These are phyloP conservation scores for Phaeosphaeria sp. DNA, from an alignment of 2,329 filamentous ascomycete genomes.

Conservation along the genomic window DNA sequence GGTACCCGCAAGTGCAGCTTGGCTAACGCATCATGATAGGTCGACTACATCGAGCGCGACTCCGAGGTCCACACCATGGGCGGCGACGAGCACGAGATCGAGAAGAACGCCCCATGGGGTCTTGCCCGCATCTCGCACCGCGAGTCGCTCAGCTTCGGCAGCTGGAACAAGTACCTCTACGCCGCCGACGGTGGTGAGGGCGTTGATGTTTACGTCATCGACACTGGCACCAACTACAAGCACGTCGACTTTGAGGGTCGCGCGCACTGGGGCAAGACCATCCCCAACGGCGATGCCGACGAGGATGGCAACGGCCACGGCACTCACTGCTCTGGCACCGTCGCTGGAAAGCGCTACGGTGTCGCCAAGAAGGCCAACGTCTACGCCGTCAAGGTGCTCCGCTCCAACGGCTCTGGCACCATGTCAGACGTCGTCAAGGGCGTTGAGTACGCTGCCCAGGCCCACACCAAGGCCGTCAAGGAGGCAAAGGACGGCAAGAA, in stretches of 20 bases:
- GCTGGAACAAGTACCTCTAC: slow-evolving; percentile 98
- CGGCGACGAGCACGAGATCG: slow-evolving; percentile 62
- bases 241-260: slow-evolving; percentile 98
- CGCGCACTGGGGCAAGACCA: slow-evolving; percentile 96
- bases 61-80: slow-evolving; percentile 85
- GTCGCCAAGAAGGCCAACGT: slow-evolving; percentile 98
- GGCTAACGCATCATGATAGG: slow-evolving; percentile 61
- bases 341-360: slow-evolving; percentile 98
- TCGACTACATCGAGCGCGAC: slow-evolving; percentile 96
- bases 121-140: slow-evolving; percentile 97
- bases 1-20: slow-evolving; percentile 19
- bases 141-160: slow-evolving; percentile 82
- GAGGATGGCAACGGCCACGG: slow-evolving; percentile 97
- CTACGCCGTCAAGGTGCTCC: slow-evolving; percentile 97
- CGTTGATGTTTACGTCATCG: slow-evolving; percentile 98
- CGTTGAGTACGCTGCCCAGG: slow-evolving; percentile 89
- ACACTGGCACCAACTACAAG: slow-evolving; percentile 91
- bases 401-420: slow-evolving; percentile 94
- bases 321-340: slow-evolving; percentile 98
- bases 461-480: slow-evolving; percentile 78
- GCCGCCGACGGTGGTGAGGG: slow-evolving; percentile 89
- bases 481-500: slow-evolving; percentile 84
- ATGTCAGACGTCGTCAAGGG: slow-evolving; percentile 99
- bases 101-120: slow-evolving; percentile 98
- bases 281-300: slow-evolving; percentile 83